phyloP scores from a whole-genome alignment of 1,139 yeast species.

The Lodderomyces theae region DNA sequence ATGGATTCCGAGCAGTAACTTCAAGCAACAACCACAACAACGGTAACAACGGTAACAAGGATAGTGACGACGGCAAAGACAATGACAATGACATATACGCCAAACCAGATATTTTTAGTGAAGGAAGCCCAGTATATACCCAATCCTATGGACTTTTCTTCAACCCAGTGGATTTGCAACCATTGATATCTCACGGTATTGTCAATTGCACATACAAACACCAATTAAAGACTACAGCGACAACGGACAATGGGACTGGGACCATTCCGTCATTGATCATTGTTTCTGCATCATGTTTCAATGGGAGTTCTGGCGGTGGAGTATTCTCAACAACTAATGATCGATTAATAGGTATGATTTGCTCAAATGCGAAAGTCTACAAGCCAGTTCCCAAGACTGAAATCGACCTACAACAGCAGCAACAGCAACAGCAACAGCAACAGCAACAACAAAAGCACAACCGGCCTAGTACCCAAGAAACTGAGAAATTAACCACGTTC shows the following conservation, averaged over 20 bases:
- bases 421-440: conserved; percentile 7
- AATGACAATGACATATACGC: conserved; percentile 9
- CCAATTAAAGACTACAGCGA: not conserved
- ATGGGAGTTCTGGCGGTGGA: conserved; percentile 77
- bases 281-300: conserved; percentile 67
- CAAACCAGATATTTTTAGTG: conserved; percentile 7
- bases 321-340: conserved; percentile 30
- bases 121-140: conserved; percentile 43
- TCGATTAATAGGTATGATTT: conserved; percentile 54
- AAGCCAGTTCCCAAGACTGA: conserved; percentile 19
- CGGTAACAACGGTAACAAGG: too few relatives aligned
- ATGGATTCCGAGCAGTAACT: conserved; percentile 1
- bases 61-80: too few relatives aligned
- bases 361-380: conserved; percentile 55
- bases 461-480: conserved; percentile 6
- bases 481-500: conserved; percentile 29
- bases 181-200: conserved; percentile 47
- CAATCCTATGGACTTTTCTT: conserved; percentile 60
- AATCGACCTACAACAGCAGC: too few relatives aligned
- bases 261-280: too few relatives aligned
- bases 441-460: not conserved
- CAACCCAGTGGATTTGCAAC: conserved; percentile 22
- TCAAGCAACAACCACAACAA: not conserved
- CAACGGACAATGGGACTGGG: conserved; percentile 14
- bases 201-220: conserved; percentile 27